Percentiles rank a stretch among this genome's conserved stretches.
phyloP scores from a whole-genome alignment of 169 alveolate species.

The Plasmodium vivax region DNA sequence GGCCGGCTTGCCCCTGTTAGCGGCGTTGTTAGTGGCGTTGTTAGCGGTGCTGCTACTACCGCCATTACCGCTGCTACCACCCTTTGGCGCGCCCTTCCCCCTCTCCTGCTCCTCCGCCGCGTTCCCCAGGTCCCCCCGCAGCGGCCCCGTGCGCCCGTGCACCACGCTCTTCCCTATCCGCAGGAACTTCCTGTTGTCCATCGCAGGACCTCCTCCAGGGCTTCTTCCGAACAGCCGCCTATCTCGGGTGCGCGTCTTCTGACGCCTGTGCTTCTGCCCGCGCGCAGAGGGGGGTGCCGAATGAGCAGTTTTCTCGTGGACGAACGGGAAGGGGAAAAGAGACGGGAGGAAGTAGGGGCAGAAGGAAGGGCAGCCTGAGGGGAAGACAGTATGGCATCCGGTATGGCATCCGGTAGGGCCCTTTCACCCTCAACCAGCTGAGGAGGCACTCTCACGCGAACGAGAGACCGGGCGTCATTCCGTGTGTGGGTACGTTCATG shows the following conservation, averaged over 20 bases:
- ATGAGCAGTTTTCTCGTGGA: background rate
- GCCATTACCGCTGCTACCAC: background rate
- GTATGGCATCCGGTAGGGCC: background rate
- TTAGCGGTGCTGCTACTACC: background rate
- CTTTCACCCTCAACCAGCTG: background rate
- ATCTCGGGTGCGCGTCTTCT: background rate
- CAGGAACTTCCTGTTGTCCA: conserved; percentile 40
- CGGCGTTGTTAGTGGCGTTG: background rate
- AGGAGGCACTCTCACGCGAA: background rate
- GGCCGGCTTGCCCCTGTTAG: background rate
- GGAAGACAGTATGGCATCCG: background rate
- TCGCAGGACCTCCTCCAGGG: background rate
- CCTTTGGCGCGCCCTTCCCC: background rate
- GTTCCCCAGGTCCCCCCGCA: conserved; percentile 46
- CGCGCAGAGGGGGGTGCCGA: background rate
- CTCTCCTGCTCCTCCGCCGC: conserved; percentile 11
- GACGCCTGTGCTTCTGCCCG: background rate
- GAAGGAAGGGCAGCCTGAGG: background rate
- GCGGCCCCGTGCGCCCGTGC: conserved; percentile 75
- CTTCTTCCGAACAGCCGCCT: background rate
- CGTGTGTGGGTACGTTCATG: background rate
- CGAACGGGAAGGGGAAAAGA: background rate
- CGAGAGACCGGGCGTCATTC: background rate
- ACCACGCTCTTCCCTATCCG: conserved; percentile 73
- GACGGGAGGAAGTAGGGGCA: background rate